phyloP scores from a whole-genome alignment of 176 grass and related monocot genomes.

The Triticum dicoccoides region DNA sequence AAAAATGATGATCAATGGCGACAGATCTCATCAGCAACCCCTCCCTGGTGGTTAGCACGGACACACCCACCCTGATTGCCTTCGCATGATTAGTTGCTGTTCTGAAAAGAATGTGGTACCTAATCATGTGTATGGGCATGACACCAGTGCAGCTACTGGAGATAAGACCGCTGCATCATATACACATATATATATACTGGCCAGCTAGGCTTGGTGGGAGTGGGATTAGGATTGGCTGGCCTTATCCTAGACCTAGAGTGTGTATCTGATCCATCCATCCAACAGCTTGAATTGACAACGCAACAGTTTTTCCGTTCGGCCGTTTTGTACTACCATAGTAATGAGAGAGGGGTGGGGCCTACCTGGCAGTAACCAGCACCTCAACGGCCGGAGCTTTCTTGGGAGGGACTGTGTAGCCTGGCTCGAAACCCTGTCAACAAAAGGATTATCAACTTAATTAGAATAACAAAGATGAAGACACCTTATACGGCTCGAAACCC shows the following conservation, averaged over 20 bases:
- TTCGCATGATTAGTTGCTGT: conserved; percentile 10
- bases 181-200: neutral
- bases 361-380: conserved; percentile 62
- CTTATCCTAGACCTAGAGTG: neutral
- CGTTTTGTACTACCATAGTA: neutral
- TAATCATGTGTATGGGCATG: conserved; percentile 28
- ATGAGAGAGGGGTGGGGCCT: conserved; percentile 2
- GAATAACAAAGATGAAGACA: neutral
- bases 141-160: conserved; percentile 15
- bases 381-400: conserved; percentile 65
- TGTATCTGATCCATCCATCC: neutral
- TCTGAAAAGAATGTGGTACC: conserved; percentile 43
- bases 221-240: neutral
- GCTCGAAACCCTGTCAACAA: conserved; percentile 62
- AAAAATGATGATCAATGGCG: conserved; percentile 21
- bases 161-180: conserved; percentile 23
- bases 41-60: conserved; percentile 27
- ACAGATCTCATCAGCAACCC: conserved; percentile 18
- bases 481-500: conserved; percentile 36
- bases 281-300: conserved; percentile 16
- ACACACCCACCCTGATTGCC: neutral
- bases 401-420: conserved; percentile 62
- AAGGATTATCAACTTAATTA: neutral
- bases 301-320: neutral
- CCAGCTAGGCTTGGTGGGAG: conserved; percentile 8